These are phyloP conservation scores for Macrophomina pseudophaseolina DNA, from an alignment of 2,329 filamentous ascomycete genomes.

Conservation along the genomic window DNA sequence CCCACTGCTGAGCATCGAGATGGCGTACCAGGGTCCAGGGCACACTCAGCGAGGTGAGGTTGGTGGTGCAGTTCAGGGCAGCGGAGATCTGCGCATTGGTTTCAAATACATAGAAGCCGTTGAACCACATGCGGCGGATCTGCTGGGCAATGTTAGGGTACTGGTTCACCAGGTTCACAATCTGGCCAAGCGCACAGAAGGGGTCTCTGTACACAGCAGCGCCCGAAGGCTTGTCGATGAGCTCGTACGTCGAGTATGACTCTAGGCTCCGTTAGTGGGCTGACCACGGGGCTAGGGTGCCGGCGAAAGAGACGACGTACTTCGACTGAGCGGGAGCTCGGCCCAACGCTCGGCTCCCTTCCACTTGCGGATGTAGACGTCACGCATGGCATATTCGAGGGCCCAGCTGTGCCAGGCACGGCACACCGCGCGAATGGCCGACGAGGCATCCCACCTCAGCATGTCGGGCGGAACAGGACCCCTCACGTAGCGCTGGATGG, in stretches of 20 bases:
- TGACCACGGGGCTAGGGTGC: background rate
- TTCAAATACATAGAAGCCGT: slow-evolving; percentile 59
- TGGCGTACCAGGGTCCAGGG: slow-evolving; percentile 61
- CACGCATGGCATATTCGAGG: slow-evolving; percentile 55
- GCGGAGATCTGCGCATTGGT: slow-evolving; percentile 57
- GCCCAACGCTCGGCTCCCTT: slow-evolving; percentile 59
- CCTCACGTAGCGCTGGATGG: slow-evolving; percentile 56
- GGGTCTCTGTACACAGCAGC: slow-evolving; percentile 57
- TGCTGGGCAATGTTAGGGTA: slow-evolving; percentile 54
- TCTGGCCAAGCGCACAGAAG: slow-evolving; percentile 55
- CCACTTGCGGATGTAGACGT: slow-evolving; percentile 59
- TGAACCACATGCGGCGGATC: slow-evolving; percentile 60
- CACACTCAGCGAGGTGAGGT: slow-evolving; percentile 55
- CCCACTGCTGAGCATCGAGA: slow-evolving; percentile 54
- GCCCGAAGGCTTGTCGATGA: slow-evolving; percentile 53
- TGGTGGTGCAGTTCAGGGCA: slow-evolving; percentile 53
- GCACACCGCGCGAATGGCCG: slow-evolving; percentile 56
- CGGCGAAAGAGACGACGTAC: slow-evolving; percentile 23
- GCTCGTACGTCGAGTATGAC: slow-evolving; percentile 54
- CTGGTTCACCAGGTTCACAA: slow-evolving; percentile 51
- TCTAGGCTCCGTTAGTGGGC: slow-evolving; percentile 31
- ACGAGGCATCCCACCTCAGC: slow-evolving; percentile 57
- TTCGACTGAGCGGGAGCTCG: slow-evolving; percentile 51
- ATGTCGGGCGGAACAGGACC: slow-evolving; percentile 58
- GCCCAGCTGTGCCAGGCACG: slow-evolving; percentile 60